A percentile compares a stretch with the other conserved stretches of the same genome.
Conservation (phyloP, 2,329 filamentous ascomycete genomes). For the Grosmannia serpens region DNA sequence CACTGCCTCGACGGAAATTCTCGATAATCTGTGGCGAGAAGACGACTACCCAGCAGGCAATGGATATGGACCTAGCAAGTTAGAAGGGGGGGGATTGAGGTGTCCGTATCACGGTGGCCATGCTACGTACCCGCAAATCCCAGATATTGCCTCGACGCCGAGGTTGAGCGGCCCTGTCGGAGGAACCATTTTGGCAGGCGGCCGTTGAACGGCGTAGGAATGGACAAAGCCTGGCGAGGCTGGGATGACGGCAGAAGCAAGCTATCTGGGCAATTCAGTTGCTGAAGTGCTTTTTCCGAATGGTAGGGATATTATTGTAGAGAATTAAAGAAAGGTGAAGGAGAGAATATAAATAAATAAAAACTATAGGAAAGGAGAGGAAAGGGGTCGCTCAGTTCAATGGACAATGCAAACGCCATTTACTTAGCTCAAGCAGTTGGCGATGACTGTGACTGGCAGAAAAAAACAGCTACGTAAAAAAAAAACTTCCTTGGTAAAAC, state of each 20-base stretch:
- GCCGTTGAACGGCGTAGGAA: not conserved
- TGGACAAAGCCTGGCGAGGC: not conserved
- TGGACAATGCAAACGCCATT: not conserved
- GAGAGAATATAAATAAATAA: not conserved
- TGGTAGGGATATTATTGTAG: not conserved
- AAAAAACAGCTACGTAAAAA: not conserved
- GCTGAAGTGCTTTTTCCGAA: not conserved
- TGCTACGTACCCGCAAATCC: constrained; percentile 64
- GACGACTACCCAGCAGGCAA: constrained; percentile 95
- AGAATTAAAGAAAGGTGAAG: not conserved
- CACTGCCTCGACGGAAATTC: constrained; percentile 15
- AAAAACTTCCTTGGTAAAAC: not conserved
- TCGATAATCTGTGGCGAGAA: constrained; percentile 82
- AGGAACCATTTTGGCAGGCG: constrained; percentile 33
- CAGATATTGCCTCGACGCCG: constrained; percentile 82
- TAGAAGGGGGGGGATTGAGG: not conserved
- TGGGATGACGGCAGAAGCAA: not conserved
- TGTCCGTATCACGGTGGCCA: not conserved
- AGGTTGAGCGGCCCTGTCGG: constrained; percentile 52
- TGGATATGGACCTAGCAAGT: constrained; percentile 61
- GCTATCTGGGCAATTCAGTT: not conserved
- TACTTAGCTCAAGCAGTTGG: not conserved
- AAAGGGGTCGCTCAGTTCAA: not conserved
- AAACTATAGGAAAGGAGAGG: not conserved
- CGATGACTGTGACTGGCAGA: not conserved